Conservation (phyloP, 2,329 filamentous ascomycete species). For the Juglanconis oblonga region DNA sequence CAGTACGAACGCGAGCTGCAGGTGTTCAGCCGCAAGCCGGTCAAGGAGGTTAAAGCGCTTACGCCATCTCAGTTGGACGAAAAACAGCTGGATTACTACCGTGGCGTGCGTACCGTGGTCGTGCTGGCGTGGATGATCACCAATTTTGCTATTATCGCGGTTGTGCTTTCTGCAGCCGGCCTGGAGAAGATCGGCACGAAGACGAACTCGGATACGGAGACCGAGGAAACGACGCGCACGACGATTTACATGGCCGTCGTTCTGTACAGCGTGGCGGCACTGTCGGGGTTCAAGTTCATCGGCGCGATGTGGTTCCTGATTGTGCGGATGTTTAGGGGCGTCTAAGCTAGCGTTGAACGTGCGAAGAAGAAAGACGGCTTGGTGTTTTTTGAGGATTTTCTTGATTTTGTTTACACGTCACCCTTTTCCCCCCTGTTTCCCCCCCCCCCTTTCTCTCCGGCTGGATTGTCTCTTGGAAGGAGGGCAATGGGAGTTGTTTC, state of each 20-base stretch:
- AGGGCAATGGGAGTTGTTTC: not conserved
- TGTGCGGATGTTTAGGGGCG: constrained; percentile 77
- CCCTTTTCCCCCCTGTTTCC: not conserved
- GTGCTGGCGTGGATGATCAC: constrained; percentile 96
- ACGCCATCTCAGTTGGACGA: constrained; percentile 60
- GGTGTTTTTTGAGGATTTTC: not conserved
- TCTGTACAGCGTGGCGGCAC: constrained; percentile 80
- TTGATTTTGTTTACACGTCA: not conserved
- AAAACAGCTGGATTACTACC: constrained; percentile 97
- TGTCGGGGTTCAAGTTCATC: constrained; percentile 83
- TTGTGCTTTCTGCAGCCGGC: constrained; percentile 84
- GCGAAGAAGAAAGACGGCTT: not conserved
- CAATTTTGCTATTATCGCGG: constrained; percentile 83
- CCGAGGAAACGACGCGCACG: constrained; percentile 48
- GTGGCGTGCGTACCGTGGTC: constrained; percentile 87
- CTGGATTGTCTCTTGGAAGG: not conserved
- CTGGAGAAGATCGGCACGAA: constrained; percentile 59
- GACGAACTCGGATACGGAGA: constrained; percentile 22
- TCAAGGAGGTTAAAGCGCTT: constrained; percentile 64
- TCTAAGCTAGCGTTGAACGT: constrained; percentile 33
- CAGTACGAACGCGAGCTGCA: constrained; percentile 86
- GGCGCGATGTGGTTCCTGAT: constrained; percentile 92
- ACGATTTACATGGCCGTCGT: constrained; percentile 85
- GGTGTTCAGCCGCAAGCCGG: constrained; percentile 71
- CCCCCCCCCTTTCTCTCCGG: not conserved